Base-by-base conservation (phyloP, 305 asterid species). In the Solanum aculeatissimum region DNA sequence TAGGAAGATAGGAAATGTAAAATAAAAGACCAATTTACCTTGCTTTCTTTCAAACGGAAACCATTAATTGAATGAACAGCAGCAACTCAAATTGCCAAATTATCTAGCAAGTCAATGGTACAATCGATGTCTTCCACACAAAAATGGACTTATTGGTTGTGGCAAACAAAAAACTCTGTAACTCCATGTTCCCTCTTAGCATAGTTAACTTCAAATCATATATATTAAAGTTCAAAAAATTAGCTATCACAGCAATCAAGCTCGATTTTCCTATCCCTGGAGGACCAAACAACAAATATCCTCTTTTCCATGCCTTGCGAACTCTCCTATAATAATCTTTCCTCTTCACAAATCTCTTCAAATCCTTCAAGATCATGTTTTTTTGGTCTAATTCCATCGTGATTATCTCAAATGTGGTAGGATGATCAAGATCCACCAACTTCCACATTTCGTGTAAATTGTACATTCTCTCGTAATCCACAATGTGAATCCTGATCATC, bases 211-310 rank as follows among this genome's bases (percentile, higher is more conserved):
- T 95, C 89, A 93, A 87, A 86, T 94, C 98, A 83, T 93, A 94
- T 4, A 94, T 89, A 62, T 94, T 95, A 4, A 92, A 93, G 8
- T 92, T 89, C 87, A 94, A 88, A 86, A 88, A 85, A 87, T 94
- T 94, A 0, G 98, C 97, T 87, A 94, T 91, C 11, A 96, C 95
- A 2, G 95, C 97, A 68, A 94, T 93, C 88, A 93, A 74, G 84
- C 95, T 92, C 6, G 98, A 93, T 87, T 94, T 92, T 29, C 32
- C 32, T 1, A 2, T 29, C 32, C 32, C 32, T 29, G 32, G 32
- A 29, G 32, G 32, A 29, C 32, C 32, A 29, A 29, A 29, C 32
- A 29, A 29, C 32, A 29, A 29, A 29, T 29, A 29, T 2, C 32
- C 32, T 29, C 1, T 29, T 29, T 29, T 29, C 32, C 32, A 29